Percentiles rank a stretch among this genome's conserved stretches.
Conservation (phyloP, 2,329 filamentous ascomycete genomes). For the Graphium sp. region DNA sequence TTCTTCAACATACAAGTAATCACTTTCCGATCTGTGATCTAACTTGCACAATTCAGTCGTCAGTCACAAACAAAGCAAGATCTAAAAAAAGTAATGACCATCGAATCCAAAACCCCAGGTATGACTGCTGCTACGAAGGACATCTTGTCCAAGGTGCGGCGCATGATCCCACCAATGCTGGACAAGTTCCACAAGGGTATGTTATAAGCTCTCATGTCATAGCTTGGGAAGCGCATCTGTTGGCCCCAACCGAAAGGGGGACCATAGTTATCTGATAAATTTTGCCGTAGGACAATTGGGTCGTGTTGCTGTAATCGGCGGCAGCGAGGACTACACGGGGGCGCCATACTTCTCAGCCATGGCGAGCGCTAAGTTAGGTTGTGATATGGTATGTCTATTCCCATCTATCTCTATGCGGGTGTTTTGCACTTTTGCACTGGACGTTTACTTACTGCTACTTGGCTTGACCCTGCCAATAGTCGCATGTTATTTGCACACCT, state of each 20-base stretch:
- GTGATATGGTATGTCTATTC: constrained; percentile 55
- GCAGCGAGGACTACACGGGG: constrained; percentile 90
- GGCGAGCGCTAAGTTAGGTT: constrained; percentile 79
- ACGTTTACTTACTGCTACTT: too few species aligned
- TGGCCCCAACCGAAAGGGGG: too few species aligned
- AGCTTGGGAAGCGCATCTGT: too few species aligned
- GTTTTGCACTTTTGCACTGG: too few species aligned
- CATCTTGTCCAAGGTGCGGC: constrained; percentile 65
- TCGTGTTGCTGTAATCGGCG: constrained; percentile 82
- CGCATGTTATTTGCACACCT: constrained; percentile 90
- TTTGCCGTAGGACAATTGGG: constrained; percentile 63
- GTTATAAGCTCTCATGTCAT: constrained; percentile 6
- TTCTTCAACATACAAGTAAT: too few species aligned
- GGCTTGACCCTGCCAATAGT: constrained; percentile 25
- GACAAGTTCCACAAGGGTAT: constrained; percentile 91
- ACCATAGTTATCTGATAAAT: not conserved
- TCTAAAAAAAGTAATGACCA: too few species aligned
- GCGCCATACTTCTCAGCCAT: constrained; percentile 97
- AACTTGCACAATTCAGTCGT: too few species aligned
- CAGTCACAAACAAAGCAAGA: too few species aligned
- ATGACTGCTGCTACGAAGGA: constrained; percentile 60
- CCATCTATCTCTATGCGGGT: not conserved
- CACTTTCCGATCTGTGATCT: too few species aligned
- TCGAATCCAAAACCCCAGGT: too few species aligned
- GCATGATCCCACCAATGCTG: constrained; percentile 86